phyloP scores from a whole-genome alignment of 768 basidiomycete species.

The Cyathus striatus region DNA sequence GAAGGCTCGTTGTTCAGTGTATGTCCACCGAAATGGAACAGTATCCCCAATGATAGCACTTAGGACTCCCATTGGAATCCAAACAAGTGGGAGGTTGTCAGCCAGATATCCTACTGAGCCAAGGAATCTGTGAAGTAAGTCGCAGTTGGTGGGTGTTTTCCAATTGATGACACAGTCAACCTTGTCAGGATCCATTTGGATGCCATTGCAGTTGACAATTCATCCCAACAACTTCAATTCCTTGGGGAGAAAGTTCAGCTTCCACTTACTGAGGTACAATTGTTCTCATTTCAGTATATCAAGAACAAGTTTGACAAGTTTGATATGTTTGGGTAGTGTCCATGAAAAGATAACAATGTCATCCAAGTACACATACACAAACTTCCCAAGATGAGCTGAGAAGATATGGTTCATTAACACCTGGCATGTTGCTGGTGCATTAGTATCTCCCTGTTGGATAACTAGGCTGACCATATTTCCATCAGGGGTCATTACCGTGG shows the following conservation, averaged over 20 bases:
- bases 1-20: too few species aligned
- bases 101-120: too few species aligned
- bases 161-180: constrained; percentile 15
- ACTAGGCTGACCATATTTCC: constrained; percentile 31
- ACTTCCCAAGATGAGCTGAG: constrained; percentile 2
- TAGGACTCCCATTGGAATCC: too few species aligned
- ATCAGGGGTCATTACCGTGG: constrained; percentile 22
- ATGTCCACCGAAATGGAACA: too few species aligned
- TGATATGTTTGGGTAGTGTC: constrained; percentile 19
- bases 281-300: constrained; percentile 12
- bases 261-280: constrained; percentile 16
- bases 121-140: too few species aligned
- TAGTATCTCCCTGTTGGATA: constrained; percentile 20
- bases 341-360: constrained; percentile 6
- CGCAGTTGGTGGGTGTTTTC: constrained; percentile 13
- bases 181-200: constrained; percentile 35
- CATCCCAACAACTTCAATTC: constrained; percentile 27
- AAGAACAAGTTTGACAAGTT: constrained; percentile 17
- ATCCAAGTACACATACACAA: constrained; percentile 9
- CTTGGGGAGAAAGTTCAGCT: constrained; percentile 6
- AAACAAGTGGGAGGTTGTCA: too few species aligned
- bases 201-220: constrained; percentile 24
- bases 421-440: constrained; percentile 29
- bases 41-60: too few species aligned
- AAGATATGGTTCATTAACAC: constrained; percentile 19